A percentile compares a stretch with the other conserved stretches of the same genome.
Conservation (phyloP, 2,329 filamentous ascomycete genomes). For the Scleromitrula shiraiana region DNA sequence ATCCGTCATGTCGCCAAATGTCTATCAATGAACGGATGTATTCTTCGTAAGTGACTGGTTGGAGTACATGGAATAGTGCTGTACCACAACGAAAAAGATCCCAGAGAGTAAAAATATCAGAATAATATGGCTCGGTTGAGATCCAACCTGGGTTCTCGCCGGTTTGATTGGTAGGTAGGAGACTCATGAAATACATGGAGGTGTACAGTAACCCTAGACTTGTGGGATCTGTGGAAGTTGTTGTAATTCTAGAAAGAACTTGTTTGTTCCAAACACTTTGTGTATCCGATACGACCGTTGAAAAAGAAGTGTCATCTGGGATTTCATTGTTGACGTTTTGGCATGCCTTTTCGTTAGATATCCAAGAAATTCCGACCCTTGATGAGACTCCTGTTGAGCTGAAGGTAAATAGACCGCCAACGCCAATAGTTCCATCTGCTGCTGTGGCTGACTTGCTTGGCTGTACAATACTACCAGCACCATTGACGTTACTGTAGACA, state of each 20-base stretch:
- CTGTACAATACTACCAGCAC: conserved; percentile 22
- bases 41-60: conserved; percentile 55
- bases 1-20: conserved; percentile 57
- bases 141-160: conserved; percentile 62
- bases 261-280: conserved; percentile 8
- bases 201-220: conserved; percentile 57
- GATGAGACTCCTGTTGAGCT: conserved; percentile 35
- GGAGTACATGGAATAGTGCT: conserved; percentile 55
- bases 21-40: conserved; percentile 61
- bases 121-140: conserved; percentile 59
- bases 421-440: not conserved
- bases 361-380: conserved; percentile 42
- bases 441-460: not conserved
- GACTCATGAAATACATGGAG: conserved; percentile 47
- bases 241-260: conserved; percentile 37
- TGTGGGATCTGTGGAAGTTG: conserved; percentile 45
- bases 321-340: conserved; percentile 38
- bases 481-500: conserved; percentile 26
- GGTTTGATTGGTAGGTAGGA: conserved; percentile 53
- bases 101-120: conserved; percentile 67
- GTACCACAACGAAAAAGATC: conserved; percentile 55
- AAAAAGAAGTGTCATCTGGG: conserved; percentile 34
- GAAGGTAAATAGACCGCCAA: conserved; percentile 35
- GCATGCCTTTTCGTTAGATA: conserved; percentile 40
- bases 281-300: conserved; percentile 28